These are phyloP conservation scores for Microascus cirrosus DNA, from an alignment of 2,329 filamentous ascomycete genomes.

Conservation along the genomic window DNA sequence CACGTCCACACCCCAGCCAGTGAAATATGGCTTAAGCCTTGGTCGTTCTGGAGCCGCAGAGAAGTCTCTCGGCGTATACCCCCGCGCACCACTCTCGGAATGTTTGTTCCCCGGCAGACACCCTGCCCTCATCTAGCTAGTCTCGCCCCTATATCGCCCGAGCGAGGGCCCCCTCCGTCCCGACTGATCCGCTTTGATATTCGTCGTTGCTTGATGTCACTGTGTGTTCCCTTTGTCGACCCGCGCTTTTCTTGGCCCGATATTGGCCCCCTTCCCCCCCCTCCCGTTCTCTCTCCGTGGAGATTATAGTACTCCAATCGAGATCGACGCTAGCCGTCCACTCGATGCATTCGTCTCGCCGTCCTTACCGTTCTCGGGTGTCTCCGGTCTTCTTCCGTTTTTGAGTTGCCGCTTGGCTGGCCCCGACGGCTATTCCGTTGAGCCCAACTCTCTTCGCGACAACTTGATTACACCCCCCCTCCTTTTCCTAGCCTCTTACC, in stretches of 20 bases:
- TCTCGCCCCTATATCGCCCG: not conserved
- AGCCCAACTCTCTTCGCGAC: not conserved
- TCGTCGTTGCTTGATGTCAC: not conserved
- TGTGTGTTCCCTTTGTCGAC: not conserved
- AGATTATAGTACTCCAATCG: not conserved
- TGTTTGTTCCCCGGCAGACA: not conserved
- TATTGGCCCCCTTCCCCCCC: too few species aligned
- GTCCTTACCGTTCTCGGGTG: not conserved
- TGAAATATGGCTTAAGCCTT: not conserved
- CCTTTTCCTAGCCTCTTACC: not conserved
- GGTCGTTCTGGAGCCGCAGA: not conserved
- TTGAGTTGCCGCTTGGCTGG: not conserved
- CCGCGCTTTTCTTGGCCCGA: not conserved
- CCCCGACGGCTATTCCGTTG: not conserved
- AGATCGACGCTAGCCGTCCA: not conserved
- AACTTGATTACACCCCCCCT: not conserved
- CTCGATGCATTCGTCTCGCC: not conserved
- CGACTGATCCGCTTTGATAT: not conserved
- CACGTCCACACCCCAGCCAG: not conserved
- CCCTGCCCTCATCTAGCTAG: not conserved
- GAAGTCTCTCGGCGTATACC: not conserved
- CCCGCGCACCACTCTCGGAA: not conserved
- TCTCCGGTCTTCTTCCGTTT: not conserved
- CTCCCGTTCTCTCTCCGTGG: too few species aligned
- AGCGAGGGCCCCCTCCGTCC: not conserved